Evolutionary conservation across 345 rosid genomes (phyloP), one percentile per base, ranked within the genome.

Genomic region (Citrus australasica): DNA sequence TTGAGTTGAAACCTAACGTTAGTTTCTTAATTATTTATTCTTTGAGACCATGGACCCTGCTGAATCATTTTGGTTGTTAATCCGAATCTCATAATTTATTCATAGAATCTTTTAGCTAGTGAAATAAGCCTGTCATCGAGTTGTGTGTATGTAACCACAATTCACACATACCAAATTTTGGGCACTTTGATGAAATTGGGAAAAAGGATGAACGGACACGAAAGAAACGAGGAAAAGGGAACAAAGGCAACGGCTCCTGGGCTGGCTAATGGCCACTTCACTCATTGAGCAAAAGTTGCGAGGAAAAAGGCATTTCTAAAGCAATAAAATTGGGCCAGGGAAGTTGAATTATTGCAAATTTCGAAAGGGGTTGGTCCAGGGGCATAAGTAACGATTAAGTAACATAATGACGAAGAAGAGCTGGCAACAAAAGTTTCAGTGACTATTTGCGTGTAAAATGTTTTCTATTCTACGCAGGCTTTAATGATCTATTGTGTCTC

Each of bases 361-460:
- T 67, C 72, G 70, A 76, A 51, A 75, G 59, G 71, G 71, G 35
- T 33, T 13, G 71, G 84, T 76, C 24, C 24, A 38, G 75, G 79
- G 75, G 33, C 32, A 77, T 73, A 79, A 80, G 90, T 87, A 81
- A 80, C 77, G 72, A 46, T 35, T 64, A 85, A 85, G 90, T 62
- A 82, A 87, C 78, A 75, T 67, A 58, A 73, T 67, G 53, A 80
- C 60, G 42, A 51, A 76, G 11, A 51, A 60, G 13, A 28, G 35
- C 27, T 70, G 69, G 9, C 19, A 53, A 30, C 6, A 28, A 24
- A 53, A 53, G 37, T 35, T 69, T 46, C 7, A n/a, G 17, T 22
- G 56, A 5, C 35, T 48, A 9, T 46, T 46, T 69, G 59, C 7
- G n/a, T 1, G 22, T 53, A 17, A 17, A 53, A 17, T 53, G 58